A percentile compares a stretch with the other conserved stretches of the same genome.
Evolutionary conservation across 176 grass and related monocot species (phyloP).

Genomic region (Alloteropsis semialata): DNA sequence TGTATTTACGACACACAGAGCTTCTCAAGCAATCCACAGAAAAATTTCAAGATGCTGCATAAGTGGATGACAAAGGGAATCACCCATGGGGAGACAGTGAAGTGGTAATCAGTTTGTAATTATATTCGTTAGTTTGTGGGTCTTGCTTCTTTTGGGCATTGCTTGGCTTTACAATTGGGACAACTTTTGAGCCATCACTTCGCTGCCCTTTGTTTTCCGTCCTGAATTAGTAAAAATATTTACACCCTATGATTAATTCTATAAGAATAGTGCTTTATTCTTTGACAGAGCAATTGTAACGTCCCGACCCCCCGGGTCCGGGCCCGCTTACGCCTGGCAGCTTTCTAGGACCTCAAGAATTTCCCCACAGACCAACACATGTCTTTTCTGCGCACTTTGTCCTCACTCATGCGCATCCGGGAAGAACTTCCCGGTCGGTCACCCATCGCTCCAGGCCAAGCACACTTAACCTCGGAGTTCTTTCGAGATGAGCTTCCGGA

Average conservation of each 20-base stretch:
- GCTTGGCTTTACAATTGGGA: neutral
- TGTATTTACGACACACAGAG: slow-evolving; percentile 77
- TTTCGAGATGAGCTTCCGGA: no score
- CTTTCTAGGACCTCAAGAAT: no score
- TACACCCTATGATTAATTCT: neutral
- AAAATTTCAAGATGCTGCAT: slow-evolving; percentile 51
- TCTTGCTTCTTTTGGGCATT: neutral
- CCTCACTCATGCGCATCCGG: no score
- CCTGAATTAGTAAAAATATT: neutral
- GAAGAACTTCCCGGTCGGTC: no score
- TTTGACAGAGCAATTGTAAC: no score
- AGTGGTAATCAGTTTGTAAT: slow-evolving; percentile 37
- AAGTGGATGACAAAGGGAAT: slow-evolving; percentile 71
- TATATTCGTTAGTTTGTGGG: no score
- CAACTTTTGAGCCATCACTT: neutral
- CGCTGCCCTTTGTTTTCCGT: neutral
- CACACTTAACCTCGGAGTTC: no score
- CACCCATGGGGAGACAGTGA: slow-evolving; percentile 48
- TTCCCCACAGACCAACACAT: no score
- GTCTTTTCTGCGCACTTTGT: no score
- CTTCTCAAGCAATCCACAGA: slow-evolving; percentile 34
- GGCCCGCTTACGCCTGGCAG: no score
- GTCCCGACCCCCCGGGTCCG: no score
- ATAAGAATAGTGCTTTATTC: neutral
- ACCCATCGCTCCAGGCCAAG: no score